Conservation (phyloP, 2,329 filamentous ascomycete species). For the Neocatenulostroma microsporum region DNA sequence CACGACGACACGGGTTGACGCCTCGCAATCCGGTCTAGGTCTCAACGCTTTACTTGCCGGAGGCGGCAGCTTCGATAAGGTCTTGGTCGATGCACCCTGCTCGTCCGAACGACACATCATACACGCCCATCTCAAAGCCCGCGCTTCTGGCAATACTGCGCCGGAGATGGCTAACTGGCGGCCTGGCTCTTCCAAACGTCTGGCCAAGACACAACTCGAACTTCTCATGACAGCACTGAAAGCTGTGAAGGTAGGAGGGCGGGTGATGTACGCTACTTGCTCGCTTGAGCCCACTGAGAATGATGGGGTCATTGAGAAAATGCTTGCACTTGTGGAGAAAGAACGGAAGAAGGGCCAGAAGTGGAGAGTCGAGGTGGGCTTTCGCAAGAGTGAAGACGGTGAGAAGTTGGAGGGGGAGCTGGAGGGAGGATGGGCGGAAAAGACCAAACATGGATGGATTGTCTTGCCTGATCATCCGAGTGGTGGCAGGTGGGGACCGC, state of each 20-base stretch:
- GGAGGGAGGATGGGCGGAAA: constrained; percentile 20
- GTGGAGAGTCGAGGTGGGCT: constrained; percentile 29
- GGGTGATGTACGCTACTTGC: constrained; percentile 36
- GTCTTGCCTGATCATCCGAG: constrained; percentile 34
- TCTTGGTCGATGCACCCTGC: constrained; percentile 37
- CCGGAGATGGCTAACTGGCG: constrained; percentile 35
- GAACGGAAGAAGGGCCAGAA: constrained; percentile 30
- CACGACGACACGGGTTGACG: constrained; percentile 6
- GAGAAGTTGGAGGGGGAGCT: constrained; percentile 14
- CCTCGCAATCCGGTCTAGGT: neutral
- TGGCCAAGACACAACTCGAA: constrained; percentile 29
- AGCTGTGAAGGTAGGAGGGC: constrained; percentile 30
- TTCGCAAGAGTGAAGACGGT: constrained; percentile 12
- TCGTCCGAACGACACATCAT: constrained; percentile 37
- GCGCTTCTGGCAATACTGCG: constrained; percentile 23
- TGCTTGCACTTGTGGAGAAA: constrained; percentile 29
- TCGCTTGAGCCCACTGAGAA: constrained; percentile 36
- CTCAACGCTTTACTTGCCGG: constrained; percentile 5
- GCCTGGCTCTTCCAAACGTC: constrained; percentile 29
- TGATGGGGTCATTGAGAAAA: constrained; percentile 34
- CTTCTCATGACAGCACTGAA: constrained; percentile 32
- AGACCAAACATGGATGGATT: constrained; percentile 34
- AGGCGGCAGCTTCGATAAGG: constrained; percentile 33
- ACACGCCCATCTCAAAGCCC: constrained; percentile 29
- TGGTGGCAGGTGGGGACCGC: constrained; percentile 32